Evolutionary conservation across 2,329 filamentous ascomycete species (phyloP).

Genomic region (Onygenales sp.): DNA sequence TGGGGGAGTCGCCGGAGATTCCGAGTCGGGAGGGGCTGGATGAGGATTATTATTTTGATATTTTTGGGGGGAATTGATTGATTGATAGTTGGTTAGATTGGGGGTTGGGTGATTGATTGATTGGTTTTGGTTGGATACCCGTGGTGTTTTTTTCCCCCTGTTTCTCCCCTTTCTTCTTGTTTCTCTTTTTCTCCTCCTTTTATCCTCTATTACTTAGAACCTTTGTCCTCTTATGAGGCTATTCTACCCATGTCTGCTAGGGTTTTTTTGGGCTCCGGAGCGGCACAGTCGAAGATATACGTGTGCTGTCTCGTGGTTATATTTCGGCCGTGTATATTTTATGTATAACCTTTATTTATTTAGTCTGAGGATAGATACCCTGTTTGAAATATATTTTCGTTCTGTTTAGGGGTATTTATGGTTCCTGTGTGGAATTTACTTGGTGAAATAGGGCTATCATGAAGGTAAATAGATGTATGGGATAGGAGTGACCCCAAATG

Average conservation of each 20-base stretch:
- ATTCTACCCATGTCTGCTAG: too few relatives aligned
- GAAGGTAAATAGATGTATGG: not conserved
- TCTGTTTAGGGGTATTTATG: not conserved
- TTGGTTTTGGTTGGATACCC: not conserved
- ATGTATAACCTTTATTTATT: not conserved
- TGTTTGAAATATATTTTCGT: not conserved
- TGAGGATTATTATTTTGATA: constrained; percentile 88
- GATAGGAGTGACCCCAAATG: not conserved
- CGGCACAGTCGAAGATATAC: too few relatives aligned
- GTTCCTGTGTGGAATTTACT: not conserved
- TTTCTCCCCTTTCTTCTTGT: constrained; percentile 7
- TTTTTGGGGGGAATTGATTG: constrained; percentile 39
- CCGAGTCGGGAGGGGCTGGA: constrained; percentile 78
- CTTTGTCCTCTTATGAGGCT: not conserved
- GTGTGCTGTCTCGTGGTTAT: not conserved
- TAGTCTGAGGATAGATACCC: constrained; percentile 1
- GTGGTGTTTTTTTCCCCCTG: constrained; percentile 8
- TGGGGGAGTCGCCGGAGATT: constrained; percentile 61
- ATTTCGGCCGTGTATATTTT: not conserved
- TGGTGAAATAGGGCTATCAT: too few relatives aligned
- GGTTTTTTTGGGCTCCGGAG: too few relatives aligned
- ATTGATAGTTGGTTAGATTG: constrained; percentile 1
- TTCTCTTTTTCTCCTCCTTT: not conserved
- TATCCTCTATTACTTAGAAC: not conserved
- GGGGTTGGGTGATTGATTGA: not conserved